phyloP scores from a whole-genome alignment of 2,329 filamentous ascomycete species.

The Penicillium sclerotiorum region DNA sequence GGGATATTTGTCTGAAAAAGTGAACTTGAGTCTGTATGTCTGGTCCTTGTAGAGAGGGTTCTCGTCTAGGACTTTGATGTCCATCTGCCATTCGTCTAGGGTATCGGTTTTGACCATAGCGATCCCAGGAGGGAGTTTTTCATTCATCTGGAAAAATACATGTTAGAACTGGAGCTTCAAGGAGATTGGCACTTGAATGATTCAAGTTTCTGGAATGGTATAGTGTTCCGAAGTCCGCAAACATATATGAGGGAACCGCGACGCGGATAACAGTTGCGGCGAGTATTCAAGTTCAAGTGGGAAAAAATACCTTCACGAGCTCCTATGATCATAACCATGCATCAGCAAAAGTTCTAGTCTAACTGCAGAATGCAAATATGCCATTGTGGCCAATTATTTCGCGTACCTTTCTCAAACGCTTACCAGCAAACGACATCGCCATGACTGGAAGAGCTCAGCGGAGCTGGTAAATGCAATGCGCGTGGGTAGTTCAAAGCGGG shows the following conservation, averaged over 20 bases:
- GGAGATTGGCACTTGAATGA: no score
- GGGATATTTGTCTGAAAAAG: constrained; percentile 80
- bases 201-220: no score
- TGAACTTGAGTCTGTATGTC: constrained; percentile 83
- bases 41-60: constrained; percentile 86
- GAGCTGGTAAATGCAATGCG: no score
- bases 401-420: constrained; percentile 50
- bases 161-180: no score
- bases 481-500: no score
- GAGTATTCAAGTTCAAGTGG: not conserved
- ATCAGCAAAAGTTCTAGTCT: no score
- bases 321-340: not conserved
- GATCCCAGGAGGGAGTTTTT: constrained; percentile 68
- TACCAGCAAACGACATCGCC: constrained; percentile 52
- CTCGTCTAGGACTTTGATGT: constrained; percentile 84
- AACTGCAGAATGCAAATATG: no score
- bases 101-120: constrained; percentile 77
- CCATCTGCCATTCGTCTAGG: constrained; percentile 87
- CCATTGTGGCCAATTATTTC: not conserved
- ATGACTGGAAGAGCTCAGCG: constrained; percentile 2
- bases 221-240: no score
- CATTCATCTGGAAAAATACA: constrained; percentile 52
- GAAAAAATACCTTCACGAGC: constrained; percentile 2
- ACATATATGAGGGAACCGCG: no score
- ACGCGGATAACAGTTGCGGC: not conserved